A percentile compares a stretch with the other conserved stretches of the same genome.
phyloP scores from a whole-genome alignment of 2,329 filamentous ascomycete genomes.

The Hypoxylon sp. region DNA sequence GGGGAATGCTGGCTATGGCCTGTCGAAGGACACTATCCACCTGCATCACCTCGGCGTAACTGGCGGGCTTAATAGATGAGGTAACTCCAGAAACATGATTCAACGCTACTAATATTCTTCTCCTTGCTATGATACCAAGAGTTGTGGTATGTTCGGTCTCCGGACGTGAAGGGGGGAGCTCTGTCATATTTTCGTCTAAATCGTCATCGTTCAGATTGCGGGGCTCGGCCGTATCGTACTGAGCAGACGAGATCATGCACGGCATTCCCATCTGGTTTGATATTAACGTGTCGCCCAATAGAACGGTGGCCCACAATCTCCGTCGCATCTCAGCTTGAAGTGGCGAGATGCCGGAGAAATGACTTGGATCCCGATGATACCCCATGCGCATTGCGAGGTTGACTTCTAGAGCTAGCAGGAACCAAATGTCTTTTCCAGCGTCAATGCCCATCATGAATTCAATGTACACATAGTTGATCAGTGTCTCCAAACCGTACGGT shows the following conservation, averaged over 20 bases:
- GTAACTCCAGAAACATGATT: constrained; percentile 10
- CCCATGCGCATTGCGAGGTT: constrained; percentile 19
- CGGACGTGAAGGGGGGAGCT: constrained; percentile 21
- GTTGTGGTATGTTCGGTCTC: constrained; percentile 19
- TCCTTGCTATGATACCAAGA: constrained; percentile 20
- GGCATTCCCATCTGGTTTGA: constrained; percentile 30
- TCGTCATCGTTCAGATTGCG: constrained; percentile 21
- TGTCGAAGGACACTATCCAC: constrained; percentile 16
- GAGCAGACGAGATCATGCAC: constrained; percentile 13
- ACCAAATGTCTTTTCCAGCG: constrained; percentile 17
- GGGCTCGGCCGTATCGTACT: constrained; percentile 23
- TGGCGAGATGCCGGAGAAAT: constrained; percentile 18
- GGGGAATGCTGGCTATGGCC: constrained; percentile 13
- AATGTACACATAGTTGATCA: constrained; percentile 21
- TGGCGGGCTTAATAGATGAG: constrained; percentile 9
- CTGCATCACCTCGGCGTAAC: constrained; percentile 19
- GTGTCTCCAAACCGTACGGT: constrained; percentile 12
- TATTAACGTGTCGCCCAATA: constrained; percentile 18
- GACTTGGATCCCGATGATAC: constrained; percentile 22
- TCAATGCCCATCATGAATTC: constrained; percentile 17
- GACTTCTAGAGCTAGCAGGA: constrained; percentile 10
- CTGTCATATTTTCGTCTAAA: constrained; percentile 11
- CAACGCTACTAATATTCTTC: constrained; percentile 16
- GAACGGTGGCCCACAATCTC: constrained; percentile 18
- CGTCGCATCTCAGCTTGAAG: constrained; percentile 25